Conservation (phyloP, 257 asterid genomes). For the Gentiana dahurica region DNA sequence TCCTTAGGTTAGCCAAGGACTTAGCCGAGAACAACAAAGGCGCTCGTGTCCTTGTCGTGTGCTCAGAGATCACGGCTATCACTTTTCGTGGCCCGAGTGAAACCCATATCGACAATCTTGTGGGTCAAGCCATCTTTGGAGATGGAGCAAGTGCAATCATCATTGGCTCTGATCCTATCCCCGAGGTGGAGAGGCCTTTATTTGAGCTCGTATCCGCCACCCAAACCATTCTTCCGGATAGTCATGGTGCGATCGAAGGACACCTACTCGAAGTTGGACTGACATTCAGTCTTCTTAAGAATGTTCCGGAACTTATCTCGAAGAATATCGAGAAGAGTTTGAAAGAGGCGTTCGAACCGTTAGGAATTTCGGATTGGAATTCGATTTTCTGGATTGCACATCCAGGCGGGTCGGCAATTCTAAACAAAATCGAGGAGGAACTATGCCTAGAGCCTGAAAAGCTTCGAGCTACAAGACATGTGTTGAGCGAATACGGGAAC, state of each 20-base stretch:
- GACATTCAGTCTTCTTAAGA: constrained; percentile 37
- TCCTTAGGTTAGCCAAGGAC: constrained; percentile 65
- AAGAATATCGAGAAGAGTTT: constrained; percentile 40
- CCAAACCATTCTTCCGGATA: constrained; percentile 52
- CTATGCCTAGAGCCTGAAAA: constrained; percentile 3
- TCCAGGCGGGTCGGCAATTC: constrained; percentile 54
- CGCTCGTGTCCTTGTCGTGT: constrained; percentile 52
- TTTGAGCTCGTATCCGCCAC: constrained; percentile 45
- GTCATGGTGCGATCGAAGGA: constrained; percentile 46
- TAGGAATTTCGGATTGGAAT: constrained; percentile 59
- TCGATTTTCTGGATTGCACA: constrained; percentile 53
- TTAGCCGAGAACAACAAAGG: constrained; percentile 70
- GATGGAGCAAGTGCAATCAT: constrained; percentile 60
- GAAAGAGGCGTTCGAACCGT: constrained; percentile 42
- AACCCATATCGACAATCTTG: constrained; percentile 39
- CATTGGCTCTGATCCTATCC: constrained; percentile 37
- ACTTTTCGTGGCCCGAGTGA: constrained; percentile 58
- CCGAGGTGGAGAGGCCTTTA: constrained; percentile 38
- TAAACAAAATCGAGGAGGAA: background rate
- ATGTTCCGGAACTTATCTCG: constrained; percentile 42
- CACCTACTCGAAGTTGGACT: constrained; percentile 57
- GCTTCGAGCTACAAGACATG: background rate
- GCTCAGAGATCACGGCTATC: constrained; percentile 57
- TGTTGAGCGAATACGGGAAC: background rate
- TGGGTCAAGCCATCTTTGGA: constrained; percentile 52